Percentiles rank a stretch among this genome's conserved stretches.
Conservation (phyloP, 2,329 filamentous ascomycete genomes). For the Colletotrichum tropicale region DNA sequence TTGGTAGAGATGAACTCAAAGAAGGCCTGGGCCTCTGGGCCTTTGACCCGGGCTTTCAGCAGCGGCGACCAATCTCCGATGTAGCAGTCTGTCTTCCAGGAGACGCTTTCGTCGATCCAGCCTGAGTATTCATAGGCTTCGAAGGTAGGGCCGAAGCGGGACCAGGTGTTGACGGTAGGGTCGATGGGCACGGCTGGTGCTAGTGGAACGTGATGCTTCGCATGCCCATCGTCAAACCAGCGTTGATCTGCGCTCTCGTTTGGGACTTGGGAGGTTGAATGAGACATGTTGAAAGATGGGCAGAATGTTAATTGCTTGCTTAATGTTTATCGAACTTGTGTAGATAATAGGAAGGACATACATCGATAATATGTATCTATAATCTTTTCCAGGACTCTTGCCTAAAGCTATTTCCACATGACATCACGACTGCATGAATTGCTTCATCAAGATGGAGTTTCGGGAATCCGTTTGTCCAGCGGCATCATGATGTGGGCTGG, state of each 20-base stretch:
- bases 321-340: background rate
- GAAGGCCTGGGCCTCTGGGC: background rate
- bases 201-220: background rate
- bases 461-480: background rate
- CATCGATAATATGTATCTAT: background rate
- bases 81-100: background rate
- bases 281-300: background rate
- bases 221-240: background rate
- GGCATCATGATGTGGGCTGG: background rate
- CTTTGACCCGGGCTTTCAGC: background rate
- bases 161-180: background rate
- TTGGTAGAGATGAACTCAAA: background rate
- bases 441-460: background rate
- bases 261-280: background rate
- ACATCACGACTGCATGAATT: background rate
- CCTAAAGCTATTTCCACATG: accelerated
- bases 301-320: background rate
- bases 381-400: accelerated
- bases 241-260: background rate
- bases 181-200: background rate
- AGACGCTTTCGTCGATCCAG: background rate
- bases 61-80: background rate
- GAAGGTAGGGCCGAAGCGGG: background rate
- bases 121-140: background rate
- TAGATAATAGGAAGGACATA: accelerated